Evolutionary conservation across 2,329 filamentous ascomycete genomes (phyloP).

Genomic region (Uncinocarpus reesii): DNA sequence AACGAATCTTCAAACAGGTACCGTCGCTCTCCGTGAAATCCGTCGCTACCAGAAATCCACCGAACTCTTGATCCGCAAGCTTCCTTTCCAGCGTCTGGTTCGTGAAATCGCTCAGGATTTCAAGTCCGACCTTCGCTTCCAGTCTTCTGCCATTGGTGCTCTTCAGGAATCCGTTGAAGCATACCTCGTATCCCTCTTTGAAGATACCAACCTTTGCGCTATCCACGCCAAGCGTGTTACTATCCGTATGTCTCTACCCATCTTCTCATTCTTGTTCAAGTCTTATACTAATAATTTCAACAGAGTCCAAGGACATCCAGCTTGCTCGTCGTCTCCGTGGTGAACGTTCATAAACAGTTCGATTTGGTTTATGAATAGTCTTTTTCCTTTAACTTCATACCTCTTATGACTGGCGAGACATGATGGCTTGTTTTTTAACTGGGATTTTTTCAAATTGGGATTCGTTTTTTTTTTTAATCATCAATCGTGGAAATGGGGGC

Average conservation of each 20-base stretch:
- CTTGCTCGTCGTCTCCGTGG: conserved; percentile 90
- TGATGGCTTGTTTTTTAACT: conserved; percentile 36
- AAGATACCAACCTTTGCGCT: conserved; percentile 96
- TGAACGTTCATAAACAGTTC: conserved; percentile 62
- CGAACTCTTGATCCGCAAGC: conserved; percentile 90
- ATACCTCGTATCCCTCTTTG: conserved; percentile 94
- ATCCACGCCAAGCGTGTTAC: conserved; percentile 99
- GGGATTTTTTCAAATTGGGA: conserved; percentile 32
- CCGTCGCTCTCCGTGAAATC: conserved; percentile 96
- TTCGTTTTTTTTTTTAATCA: conserved; percentile 24
- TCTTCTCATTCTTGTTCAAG: not conserved
- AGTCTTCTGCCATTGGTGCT: conserved; percentile 93
- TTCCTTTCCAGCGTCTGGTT: conserved; percentile 94
- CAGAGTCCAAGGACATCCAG: conserved; percentile 79
- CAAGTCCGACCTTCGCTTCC: conserved; percentile 93
- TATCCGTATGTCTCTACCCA: conserved; percentile 50
- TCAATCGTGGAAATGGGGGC: conserved; percentile 14
- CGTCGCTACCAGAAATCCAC: conserved; percentile 97
- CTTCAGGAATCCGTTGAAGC: conserved; percentile 98
- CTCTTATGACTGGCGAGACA: conserved; percentile 37
- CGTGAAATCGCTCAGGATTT: conserved; percentile 95
- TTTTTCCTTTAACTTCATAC: conserved; percentile 26
- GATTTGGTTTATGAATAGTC: conserved; percentile 19
- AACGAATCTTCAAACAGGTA: conserved; percentile 43
- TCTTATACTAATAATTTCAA: conserved; percentile 29